These are phyloP conservation scores for Hirsutella thompsonii DNA, from an alignment of 2,329 filamentous ascomycete species.

Conservation along the genomic window DNA sequence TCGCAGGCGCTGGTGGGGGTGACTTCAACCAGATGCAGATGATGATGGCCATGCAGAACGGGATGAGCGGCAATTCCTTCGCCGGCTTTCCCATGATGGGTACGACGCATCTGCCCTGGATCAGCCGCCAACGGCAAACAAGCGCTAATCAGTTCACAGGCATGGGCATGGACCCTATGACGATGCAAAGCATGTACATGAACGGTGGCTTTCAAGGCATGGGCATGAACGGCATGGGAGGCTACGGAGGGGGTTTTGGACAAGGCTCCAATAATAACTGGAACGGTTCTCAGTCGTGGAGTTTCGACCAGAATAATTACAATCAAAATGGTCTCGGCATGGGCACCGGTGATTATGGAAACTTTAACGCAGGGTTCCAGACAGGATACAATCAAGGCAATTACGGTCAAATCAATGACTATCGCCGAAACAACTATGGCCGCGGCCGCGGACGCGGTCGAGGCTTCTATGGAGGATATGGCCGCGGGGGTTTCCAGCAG, in stretches of 20 bases:
- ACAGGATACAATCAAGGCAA: slow-evolving; percentile 75
- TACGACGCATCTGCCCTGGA: slow-evolving; percentile 20
- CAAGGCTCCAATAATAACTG: slow-evolving; percentile 63
- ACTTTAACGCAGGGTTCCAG: slow-evolving; percentile 64
- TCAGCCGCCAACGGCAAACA: background rate
- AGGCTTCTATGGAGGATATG: slow-evolving; percentile 42
- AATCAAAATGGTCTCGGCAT: slow-evolving; percentile 75
- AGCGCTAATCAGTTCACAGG: slow-evolving; percentile 52
- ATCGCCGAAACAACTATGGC: slow-evolving; percentile 55
- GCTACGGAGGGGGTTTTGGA: slow-evolving; percentile 50
- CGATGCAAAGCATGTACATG: slow-evolving; percentile 68
- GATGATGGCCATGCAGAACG: slow-evolving; percentile 67
- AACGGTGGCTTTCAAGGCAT: slow-evolving; percentile 67
- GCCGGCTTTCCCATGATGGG: slow-evolving; percentile 71
- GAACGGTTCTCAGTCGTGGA: slow-evolving; percentile 73
- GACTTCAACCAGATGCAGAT: slow-evolving; percentile 69
- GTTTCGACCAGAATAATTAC: slow-evolving; percentile 80
- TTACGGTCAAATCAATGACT: slow-evolving; percentile 75
- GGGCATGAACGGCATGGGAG: slow-evolving; percentile 69
- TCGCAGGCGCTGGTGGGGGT: slow-evolving; percentile 34
- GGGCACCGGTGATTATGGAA: slow-evolving; percentile 68
- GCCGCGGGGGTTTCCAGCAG: slow-evolving; percentile 42
- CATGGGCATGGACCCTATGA: slow-evolving; percentile 75
- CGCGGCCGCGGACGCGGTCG: slow-evolving; percentile 53
- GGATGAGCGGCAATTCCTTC: slow-evolving; percentile 43